A percentile compares a stretch with the other conserved stretches of the same genome.
Evolutionary conservation across 2,329 filamentous ascomycete species (phyloP).

Genomic region (Sordariomycetes sp.): DNA sequence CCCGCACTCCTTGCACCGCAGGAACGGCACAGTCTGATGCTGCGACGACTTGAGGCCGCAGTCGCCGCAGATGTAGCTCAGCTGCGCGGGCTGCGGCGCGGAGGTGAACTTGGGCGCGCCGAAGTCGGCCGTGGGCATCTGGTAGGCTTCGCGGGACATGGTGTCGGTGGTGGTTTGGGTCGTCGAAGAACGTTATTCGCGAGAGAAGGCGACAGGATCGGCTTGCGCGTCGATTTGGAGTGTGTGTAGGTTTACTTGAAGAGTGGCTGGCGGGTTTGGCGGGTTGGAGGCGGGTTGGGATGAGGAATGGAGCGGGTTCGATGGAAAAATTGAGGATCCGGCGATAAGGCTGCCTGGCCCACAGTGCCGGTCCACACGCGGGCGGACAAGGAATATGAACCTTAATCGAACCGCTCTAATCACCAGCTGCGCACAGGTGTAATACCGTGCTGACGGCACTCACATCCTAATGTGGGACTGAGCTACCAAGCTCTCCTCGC

Average conservation of each 20-base stretch:
- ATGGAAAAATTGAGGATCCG: not conserved
- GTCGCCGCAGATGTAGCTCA: constrained; percentile 28
- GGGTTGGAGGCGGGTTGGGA: not conserved
- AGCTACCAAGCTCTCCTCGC: not conserved
- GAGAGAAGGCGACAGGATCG: too few species aligned
- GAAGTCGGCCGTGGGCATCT: constrained; percentile 44
- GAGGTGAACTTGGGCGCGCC: not conserved
- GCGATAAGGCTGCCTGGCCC: not conserved
- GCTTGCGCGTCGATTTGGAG: not conserved
- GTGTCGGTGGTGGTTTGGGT: not conserved
- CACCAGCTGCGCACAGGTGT: not conserved
- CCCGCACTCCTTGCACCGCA: constrained; percentile 91
- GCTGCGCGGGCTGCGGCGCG: constrained; percentile 21
- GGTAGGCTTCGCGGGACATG: constrained; percentile 66
- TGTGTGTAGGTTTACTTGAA: not conserved
- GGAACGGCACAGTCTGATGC: constrained; percentile 60
- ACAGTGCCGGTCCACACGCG: not conserved
- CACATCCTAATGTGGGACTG: not conserved
- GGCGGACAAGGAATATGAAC: not conserved
- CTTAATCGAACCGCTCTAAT: not conserved
- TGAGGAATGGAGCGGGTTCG: not conserved
- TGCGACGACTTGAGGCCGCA: constrained; percentile 33
- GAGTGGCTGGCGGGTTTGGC: too few species aligned
- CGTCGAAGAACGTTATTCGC: too few species aligned
- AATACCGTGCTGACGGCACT: not conserved